Base-by-base conservation (phyloP, 495 filamentous ascomycete species). In the Saxispiralis lemnorum region DNA sequence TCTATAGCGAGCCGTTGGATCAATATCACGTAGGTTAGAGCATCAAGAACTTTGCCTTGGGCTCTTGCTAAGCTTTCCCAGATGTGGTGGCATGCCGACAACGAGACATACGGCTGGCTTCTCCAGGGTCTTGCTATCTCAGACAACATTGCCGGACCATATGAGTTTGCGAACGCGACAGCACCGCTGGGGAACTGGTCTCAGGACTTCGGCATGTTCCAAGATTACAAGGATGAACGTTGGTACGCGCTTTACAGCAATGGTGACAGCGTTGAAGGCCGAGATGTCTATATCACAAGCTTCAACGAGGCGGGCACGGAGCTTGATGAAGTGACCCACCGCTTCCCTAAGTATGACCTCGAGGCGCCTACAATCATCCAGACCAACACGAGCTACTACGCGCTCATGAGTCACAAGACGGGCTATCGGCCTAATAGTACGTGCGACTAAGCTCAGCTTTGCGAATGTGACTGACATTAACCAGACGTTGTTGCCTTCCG, bases 81-180 rank as follows among this genome's bases (percentile, higher is more conserved):
- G 63, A 66, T 67, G 65, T 64, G 58, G 58, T 67, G 65, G 65
- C 65, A 67, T 39, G 63, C 65, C 30, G 65, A 67, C 37, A 65
- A 67, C 42, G 58, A 59, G 2, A 63, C 49, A 16, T 67, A 66
- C 46, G 60, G 63, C 7, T 53, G 57, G 34, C 54, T 67, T 1
- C 60, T 65, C 4, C 63, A 66, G 57, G 65, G 65, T 6, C 45
- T 62, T 13, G 65, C 63, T 12, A 50, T 52, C 2, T 53, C 61
- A 7, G 56, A 61, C 30, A 62, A 52, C 14, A 59, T 65, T 34
- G 46, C 48, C 7, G 65, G 63, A 7, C 63, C 65, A 0, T 67
- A 67, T 39, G 52, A 20, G 1, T 66, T 65, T 21, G 54, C 61
- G 10, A 52, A 49, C 35, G 64, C 64, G 11, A 61, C 59, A 2